Conservation (phyloP, 805 yeast species). For the Lipomyces oligophaga region DNA sequence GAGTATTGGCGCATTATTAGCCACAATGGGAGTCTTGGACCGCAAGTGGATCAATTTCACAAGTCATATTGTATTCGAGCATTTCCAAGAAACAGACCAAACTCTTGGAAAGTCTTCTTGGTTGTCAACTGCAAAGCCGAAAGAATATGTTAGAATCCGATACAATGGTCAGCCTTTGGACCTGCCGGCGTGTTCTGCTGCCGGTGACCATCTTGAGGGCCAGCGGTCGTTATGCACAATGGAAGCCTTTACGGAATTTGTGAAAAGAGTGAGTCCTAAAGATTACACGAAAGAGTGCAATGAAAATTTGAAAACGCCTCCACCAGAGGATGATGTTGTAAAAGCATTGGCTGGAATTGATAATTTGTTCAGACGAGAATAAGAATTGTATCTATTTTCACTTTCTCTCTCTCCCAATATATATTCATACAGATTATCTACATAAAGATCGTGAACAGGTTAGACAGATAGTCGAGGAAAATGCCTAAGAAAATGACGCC, state of each 20-base stretch:
- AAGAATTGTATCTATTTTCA: not conserved
- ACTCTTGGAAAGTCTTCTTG: not conserved
- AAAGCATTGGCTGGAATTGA: not conserved
- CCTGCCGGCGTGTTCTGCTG: conserved; percentile 21
- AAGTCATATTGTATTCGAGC: conserved; percentile 27
- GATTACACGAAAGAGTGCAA: conserved; percentile 8
- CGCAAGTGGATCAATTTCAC: conserved; percentile 28
- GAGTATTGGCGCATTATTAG: conserved; percentile 26
- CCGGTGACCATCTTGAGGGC: conserved; percentile 6
- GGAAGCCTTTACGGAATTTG: conserved; percentile 12
- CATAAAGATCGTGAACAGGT: not conserved
- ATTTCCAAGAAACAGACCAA: conserved; percentile 6
- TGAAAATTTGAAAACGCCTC: not conserved
- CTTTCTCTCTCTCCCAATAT: no score
- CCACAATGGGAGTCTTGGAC: conserved; percentile 27
- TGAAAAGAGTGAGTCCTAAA: conserved; percentile 5
- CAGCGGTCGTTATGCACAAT: conserved; percentile 20
- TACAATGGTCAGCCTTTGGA: conserved; percentile 27
- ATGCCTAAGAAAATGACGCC: conserved; percentile 39
- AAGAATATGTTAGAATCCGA: conserved; percentile 22
- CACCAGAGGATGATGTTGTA: not conserved
- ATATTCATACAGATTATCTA: not conserved
- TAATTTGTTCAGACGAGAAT: not conserved
- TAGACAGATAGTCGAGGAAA: conserved; percentile 37
- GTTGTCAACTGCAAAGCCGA: not conserved